Evolutionary conservation across 305 asterid species (phyloP), one percentile per base, ranked within the genome.

Genomic region (Rubia occidens): DNA sequence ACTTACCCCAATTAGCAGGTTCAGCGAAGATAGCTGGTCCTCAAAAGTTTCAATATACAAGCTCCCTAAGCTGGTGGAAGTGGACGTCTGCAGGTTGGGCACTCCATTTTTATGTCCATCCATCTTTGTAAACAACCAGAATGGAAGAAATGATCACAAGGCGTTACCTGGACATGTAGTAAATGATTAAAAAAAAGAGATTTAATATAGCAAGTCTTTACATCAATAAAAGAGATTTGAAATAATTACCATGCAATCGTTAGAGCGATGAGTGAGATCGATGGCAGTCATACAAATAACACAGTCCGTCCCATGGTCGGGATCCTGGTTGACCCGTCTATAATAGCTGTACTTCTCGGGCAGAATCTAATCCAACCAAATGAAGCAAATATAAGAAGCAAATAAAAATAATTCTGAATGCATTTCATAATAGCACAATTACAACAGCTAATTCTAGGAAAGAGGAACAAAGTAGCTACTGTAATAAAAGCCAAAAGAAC

Each of bases 41-140:
- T 17, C 32, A 70, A 62, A 51, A 72, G 70, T n/a, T 68, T 44
- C 67, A 74, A 71, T 53, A 74, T 76, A 68, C 76, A 78, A 70
- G 74, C 68, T 56, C 65, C 77, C 87, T 69, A 94, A n/a, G 95
- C 87, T 4, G 99, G 96, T n/a, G 99, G 97, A 73, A 94, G 99
- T 44, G 96, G 82, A 20, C 99, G 93, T 1, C 97, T 90, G 72
- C 97, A 94, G 26, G 97, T 94, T 17, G 99, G 99, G 81, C 99
- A 94, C 84, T 94, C 99, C 99, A 94, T 91, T 83, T 94, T 94
- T 70, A 94, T 85, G 84, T 94, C 99, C 99, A 94, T 91, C 99
- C 99, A 94, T 84, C 96, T 85, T 78, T 89, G 97, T 75, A 94
- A 76, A 71, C 99, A 94, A 32, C 93, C 85, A 10, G 90, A 79